Evolutionary conservation across 208 protist species (phyloP).

Genomic region (Crithidia brevicula): DNA sequence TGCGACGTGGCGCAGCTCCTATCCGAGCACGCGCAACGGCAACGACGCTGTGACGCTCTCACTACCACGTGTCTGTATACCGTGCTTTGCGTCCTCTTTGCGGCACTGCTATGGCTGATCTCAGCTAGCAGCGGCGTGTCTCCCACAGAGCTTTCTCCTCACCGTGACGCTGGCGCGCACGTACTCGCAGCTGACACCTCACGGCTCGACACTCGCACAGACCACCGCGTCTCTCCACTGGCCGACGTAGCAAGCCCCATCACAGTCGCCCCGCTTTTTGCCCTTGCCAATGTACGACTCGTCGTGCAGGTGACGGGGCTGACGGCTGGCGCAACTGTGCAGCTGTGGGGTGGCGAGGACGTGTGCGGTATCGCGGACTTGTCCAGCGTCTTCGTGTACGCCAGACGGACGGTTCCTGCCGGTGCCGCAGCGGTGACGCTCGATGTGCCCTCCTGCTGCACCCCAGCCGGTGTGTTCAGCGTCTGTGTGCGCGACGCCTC

Average conservation of each 20-base stretch:
- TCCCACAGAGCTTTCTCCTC: no score
- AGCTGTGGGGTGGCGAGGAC: conserved; percentile 13
- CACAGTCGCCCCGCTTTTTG: not conserved
- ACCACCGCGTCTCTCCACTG: not conserved
- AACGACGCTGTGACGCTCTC: no score
- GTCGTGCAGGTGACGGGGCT: conserved; percentile 6
- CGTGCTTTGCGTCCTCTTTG: no score
- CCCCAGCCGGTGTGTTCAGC: not conserved
- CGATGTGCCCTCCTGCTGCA: conserved; percentile 5
- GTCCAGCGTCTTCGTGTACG: not conserved
- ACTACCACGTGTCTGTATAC: no score
- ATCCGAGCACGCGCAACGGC: no score
- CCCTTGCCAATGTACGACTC: conserved; percentile 3
- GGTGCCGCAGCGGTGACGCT: not conserved
- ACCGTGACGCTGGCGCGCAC: no score
- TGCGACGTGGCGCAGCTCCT: no score
- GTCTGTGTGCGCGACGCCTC: not conserved
- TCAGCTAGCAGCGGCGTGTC: no score
- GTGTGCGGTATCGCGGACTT: not conserved
- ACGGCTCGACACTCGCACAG: no score
- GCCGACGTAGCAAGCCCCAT: no score
- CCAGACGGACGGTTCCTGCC: not conserved
- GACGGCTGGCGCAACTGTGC: not conserved
- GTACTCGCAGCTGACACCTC: no score
- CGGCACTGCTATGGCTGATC: no score